Conservation (phyloP, 306 rosid genomes). For the Mimosa bimucronata region DNA sequence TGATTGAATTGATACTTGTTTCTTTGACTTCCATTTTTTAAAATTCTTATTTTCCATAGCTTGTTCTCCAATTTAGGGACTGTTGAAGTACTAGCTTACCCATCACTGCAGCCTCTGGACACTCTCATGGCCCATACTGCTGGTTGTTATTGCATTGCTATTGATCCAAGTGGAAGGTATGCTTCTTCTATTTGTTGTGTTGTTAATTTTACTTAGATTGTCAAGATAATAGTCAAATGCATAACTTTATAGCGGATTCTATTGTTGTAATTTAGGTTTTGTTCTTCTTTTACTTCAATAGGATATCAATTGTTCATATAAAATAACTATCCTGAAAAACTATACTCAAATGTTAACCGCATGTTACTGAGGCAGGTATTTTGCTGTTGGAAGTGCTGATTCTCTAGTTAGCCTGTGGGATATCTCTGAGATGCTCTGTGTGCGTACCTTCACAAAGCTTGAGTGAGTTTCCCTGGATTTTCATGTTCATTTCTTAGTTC, state of each 20-base stretch:
- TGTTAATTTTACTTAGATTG: slow-evolving; percentile 11
- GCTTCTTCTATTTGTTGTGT: slow-evolving; percentile 31
- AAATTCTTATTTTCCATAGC: slow-evolving; percentile 28
- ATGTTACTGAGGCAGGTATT: slow-evolving; percentile 57
- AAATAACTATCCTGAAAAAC: slow-evolving; percentile 3
- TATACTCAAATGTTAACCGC: slow-evolving; percentile 15
- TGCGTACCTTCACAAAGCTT: slow-evolving; percentile 85
- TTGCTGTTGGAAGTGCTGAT: slow-evolving; percentile 98
- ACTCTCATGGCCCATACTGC: slow-evolving; percentile 99
- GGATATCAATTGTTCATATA: slow-evolving; percentile 13
- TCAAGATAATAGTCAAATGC: slow-evolving; percentile 1
- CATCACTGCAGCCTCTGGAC: slow-evolving; percentile 85
- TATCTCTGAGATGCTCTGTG: slow-evolving; percentile 96
- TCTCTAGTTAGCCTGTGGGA: slow-evolving; percentile 96
- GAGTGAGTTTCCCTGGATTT: slow-evolving; percentile 62
- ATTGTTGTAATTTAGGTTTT: slow-evolving; percentile 1
- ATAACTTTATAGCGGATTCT: slow-evolving; percentile 3
- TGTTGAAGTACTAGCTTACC: slow-evolving; percentile 90
- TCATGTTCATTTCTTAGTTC: slow-evolving; percentile 26
- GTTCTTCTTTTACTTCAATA: slow-evolving; percentile 19
- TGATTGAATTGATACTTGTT: neutral
- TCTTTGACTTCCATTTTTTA: slow-evolving; percentile 6
- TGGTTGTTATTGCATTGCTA: slow-evolving; percentile 97
- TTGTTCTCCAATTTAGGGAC: slow-evolving; percentile 57
- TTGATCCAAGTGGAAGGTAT: slow-evolving; percentile 93